Percentiles rank a stretch among this genome's conserved stretches.
Evolutionary conservation across 768 basidiomycete species (phyloP).

Genomic region (Pholiota microspora): DNA sequence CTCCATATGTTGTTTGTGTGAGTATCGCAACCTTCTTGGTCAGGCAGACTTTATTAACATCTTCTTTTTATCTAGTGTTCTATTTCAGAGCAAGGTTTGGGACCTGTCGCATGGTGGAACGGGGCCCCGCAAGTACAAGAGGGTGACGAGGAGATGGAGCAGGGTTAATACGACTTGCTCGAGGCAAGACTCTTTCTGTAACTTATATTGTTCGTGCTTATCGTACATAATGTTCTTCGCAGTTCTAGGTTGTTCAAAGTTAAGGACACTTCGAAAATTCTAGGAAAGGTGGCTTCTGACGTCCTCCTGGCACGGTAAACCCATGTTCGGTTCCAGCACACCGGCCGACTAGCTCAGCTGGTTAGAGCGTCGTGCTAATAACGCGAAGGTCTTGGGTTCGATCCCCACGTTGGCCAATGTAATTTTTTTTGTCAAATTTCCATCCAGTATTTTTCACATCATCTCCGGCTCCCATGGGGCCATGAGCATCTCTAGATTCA

Average conservation of each 20-base stretch:
- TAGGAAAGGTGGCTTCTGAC: too few species aligned
- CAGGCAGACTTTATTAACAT: constrained; percentile 29
- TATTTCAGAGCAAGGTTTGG: constrained; percentile 80
- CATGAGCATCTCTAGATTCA: too few species aligned
- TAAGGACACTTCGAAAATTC: too few species aligned
- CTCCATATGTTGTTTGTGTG: constrained; percentile 74
- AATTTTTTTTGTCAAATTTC: not conserved
- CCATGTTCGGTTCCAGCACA: too few species aligned
- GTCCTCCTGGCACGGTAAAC: too few species aligned
- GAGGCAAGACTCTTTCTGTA: not conserved
- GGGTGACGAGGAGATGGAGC: constrained; percentile 38
- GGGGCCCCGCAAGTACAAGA: constrained; percentile 38
- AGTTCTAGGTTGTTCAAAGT: too few species aligned
- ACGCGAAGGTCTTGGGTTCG: constrained; percentile 80
- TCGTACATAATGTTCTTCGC: not conserved
- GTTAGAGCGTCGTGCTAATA: constrained; percentile 93
- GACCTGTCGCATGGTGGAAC: constrained; percentile 77
- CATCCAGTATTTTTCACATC: not conserved
- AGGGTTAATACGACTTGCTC: constrained; percentile 24
- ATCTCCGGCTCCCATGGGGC: too few species aligned
- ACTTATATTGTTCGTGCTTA: constrained; percentile 3
- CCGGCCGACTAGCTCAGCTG: constrained; percentile 88
- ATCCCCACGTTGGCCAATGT: constrained; percentile 72
- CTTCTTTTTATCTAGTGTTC: constrained; percentile 54
- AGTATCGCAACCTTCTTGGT: constrained; percentile 21